Percentiles rank a stretch among this genome's conserved stretches.
Evolutionary conservation across 2,329 filamentous ascomycete species (phyloP).

Genomic region (Colletotrichum truncatum): DNA sequence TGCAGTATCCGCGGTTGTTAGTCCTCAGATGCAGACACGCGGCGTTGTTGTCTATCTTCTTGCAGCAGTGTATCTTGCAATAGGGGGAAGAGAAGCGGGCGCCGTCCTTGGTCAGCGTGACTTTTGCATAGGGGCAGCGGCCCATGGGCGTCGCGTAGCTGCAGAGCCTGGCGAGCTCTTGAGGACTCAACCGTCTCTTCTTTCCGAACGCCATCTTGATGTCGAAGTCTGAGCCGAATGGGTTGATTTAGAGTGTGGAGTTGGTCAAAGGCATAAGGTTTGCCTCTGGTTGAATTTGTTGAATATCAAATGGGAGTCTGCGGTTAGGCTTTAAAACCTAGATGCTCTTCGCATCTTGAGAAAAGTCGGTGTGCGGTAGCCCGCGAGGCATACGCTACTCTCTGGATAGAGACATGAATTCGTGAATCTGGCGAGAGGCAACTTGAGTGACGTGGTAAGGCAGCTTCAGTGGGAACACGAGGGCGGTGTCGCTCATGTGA

Average conservation of each 20-base stretch:
- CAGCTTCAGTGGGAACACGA: not conserved
- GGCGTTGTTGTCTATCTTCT: constrained; percentile 19
- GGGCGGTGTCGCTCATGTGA: not conserved
- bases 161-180: constrained; percentile 24
- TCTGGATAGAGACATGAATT: not conserved
- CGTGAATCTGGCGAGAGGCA: not conserved
- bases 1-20: constrained; percentile 25
- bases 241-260: too few species aligned
- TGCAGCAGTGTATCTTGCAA: constrained; percentile 31
- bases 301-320: too few species aligned
- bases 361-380: constrained; percentile 22
- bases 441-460: not conserved
- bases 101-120: constrained; percentile 23
- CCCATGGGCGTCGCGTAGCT: constrained; percentile 15
- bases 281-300: too few species aligned
- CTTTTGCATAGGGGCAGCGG: constrained; percentile 15
- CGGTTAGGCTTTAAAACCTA: too few species aligned
- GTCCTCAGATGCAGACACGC: constrained; percentile 24
- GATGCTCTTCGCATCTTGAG: too few species aligned
- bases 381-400: not conserved
- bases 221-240: not conserved
- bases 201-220: constrained; percentile 12
- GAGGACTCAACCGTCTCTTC: constrained; percentile 5
- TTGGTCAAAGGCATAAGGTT: too few species aligned
- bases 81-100: constrained; percentile 1